Percentiles rank a stretch among this genome's conserved stretches.
Evolutionary conservation across 306 rosid species (phyloP).

Genomic region (Cyclanthera cordifolia): DNA sequence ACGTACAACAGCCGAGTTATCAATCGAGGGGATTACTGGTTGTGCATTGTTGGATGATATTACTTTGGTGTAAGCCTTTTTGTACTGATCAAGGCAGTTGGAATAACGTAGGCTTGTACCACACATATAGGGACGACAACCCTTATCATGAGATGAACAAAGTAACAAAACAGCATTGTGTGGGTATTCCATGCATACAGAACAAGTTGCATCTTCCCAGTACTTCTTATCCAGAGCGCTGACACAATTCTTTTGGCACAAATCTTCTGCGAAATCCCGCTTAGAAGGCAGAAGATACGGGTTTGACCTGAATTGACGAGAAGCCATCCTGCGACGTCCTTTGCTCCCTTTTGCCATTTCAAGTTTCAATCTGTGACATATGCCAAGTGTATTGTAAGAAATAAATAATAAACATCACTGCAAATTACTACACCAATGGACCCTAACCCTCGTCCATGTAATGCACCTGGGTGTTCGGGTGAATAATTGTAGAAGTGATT

Average conservation of each 20-base stretch:
- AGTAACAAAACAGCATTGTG: slow-evolving; percentile 97
- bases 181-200: slow-evolving; percentile 96
- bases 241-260: slow-evolving; percentile 59
- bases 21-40: slow-evolving; percentile 27
- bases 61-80: slow-evolving; percentile 57
- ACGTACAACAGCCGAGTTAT: slow-evolving; percentile 23
- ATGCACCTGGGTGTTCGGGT: no score
- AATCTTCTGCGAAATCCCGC: slow-evolving; percentile 14
- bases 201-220: slow-evolving; percentile 82
- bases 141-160: slow-evolving; percentile 66
- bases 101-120: slow-evolving; percentile 64
- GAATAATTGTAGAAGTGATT: no score
- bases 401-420: not conserved
- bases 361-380: slow-evolving; percentile 28
- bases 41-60: slow-evolving; percentile 31
- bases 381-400: not conserved
- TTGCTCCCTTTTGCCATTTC: slow-evolving; percentile 85
- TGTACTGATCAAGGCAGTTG: slow-evolving; percentile 91
- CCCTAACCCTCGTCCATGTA: not conserved
- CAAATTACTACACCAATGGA: not conserved
- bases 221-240: slow-evolving; percentile 49
- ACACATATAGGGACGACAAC: slow-evolving; percentile 96
- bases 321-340: slow-evolving; percentile 57
- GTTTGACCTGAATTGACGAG: slow-evolving; percentile 48
- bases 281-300: slow-evolving; percentile 56